These are phyloP conservation scores for Akanthomyces lecanii DNA, from an alignment of 2,329 filamentous ascomycete genomes.

Conservation along the genomic window DNA sequence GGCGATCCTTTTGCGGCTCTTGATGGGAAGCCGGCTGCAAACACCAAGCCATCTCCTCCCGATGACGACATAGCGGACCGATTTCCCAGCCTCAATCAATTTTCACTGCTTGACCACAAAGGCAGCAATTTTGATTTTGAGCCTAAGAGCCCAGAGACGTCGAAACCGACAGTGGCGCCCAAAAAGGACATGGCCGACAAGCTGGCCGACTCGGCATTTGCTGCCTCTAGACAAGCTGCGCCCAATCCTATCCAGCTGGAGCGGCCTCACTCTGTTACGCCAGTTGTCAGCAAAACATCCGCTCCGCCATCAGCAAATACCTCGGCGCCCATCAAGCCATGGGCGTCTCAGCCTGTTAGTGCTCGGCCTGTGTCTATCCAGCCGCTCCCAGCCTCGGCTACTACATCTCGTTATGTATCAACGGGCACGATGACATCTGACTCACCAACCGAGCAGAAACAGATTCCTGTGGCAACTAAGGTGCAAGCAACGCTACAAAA, in stretches of 20 bases:
- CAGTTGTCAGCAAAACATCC: slow-evolving; percentile 22
- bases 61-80: slow-evolving; percentile 75
- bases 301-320: slow-evolving; percentile 17
- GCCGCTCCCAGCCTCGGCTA: slow-evolving; percentile 5
- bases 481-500: slow-evolving; percentile 25
- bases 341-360: slow-evolving; percentile 32
- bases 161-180: slow-evolving; percentile 47
- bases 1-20: slow-evolving; percentile 89
- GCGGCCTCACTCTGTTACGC: slow-evolving; percentile 31
- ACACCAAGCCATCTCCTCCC: slow-evolving; percentile 44
- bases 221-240: slow-evolving; percentile 22
- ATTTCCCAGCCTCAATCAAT: slow-evolving; percentile 91
- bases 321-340: slow-evolving; percentile 26
- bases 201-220: slow-evolving; percentile 81
- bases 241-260: background rate
- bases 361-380: slow-evolving; percentile 25
- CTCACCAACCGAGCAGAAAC: slow-evolving; percentile 48
- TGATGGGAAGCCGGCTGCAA: slow-evolving; percentile 54
- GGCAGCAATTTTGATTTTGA: slow-evolving; percentile 83
- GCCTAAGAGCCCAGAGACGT: slow-evolving; percentile 43
- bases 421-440: slow-evolving; percentile 77
- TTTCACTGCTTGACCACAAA: slow-evolving; percentile 81
- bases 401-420: slow-evolving; percentile 43
- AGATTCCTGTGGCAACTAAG: slow-evolving; percentile 29
- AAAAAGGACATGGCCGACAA: slow-evolving; percentile 68